Evolutionary conservation across 129 eudicot genomes (phyloP).

Genomic region (Chrysanthemum makinoi): DNA sequence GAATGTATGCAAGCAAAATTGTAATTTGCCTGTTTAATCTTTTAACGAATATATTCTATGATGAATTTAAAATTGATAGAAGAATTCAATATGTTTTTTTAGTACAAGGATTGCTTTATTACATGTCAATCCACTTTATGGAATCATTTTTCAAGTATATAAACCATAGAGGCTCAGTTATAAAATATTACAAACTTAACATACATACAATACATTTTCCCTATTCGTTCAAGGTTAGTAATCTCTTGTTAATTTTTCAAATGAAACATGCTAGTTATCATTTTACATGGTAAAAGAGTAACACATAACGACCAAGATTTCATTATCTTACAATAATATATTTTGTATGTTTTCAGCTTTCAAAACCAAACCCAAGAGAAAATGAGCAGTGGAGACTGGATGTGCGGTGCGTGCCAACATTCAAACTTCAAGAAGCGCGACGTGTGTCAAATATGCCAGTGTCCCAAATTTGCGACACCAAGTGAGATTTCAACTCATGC

Average conservation of each 20-base stretch:
- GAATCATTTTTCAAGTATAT: constrained; percentile 42
- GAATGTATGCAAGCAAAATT: no score
- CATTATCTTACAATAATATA: background rate
- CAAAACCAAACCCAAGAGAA: background rate
- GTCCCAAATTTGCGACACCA: constrained; percentile 41
- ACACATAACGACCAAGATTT: constrained; percentile 2
- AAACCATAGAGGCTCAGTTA: constrained; percentile 38
- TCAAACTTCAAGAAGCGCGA: constrained; percentile 68
- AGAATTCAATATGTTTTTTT: background rate
- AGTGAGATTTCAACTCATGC: constrained; percentile 39
- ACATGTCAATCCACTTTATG: constrained; percentile 28
- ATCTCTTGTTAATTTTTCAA: background rate
- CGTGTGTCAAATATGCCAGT: constrained; percentile 38
- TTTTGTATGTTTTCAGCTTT: constrained; percentile 5
- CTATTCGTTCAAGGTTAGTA: constrained; percentile 29
- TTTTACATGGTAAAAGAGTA: background rate
- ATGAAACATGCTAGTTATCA: background rate
- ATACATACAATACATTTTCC: constrained; percentile 17
- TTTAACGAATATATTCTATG: background rate
- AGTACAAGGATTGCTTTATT: constrained; percentile 15
- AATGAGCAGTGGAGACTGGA: constrained; percentile 87
- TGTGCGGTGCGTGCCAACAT: constrained; percentile 82
- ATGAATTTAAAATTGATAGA: background rate
- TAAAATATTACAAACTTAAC: constrained; percentile 33
- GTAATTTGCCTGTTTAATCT: no score